Evolutionary conservation across 2,329 filamentous ascomycete species (phyloP).

Genomic region (Ustulina deusta): DNA sequence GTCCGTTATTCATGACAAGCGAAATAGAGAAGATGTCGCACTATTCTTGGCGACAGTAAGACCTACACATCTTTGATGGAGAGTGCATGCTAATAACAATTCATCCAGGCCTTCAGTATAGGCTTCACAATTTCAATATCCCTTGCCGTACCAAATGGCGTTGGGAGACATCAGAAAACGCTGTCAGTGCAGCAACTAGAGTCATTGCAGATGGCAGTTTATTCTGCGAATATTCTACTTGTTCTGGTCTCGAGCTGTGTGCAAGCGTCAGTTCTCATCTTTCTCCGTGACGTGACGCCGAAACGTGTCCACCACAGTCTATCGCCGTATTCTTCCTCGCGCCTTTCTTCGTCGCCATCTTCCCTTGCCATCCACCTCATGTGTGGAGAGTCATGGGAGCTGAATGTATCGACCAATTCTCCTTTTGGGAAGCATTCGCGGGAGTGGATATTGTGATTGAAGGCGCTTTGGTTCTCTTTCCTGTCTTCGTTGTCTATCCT

Average conservation of each 20-base stretch:
- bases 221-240: constrained; percentile 35
- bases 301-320: constrained; percentile 24
- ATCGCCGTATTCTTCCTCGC: constrained; percentile 30
- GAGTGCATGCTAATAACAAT: constrained; percentile 23
- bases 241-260: constrained; percentile 32
- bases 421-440: constrained; percentile 38
- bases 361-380: constrained; percentile 27
- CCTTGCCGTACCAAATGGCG: constrained; percentile 37
- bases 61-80: neutral
- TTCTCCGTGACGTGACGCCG: constrained; percentile 35
- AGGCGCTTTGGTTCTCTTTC: constrained; percentile 31
- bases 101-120: constrained; percentile 34
- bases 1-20: constrained; percentile 28
- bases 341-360: constrained; percentile 33
- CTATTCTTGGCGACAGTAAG: constrained; percentile 36
- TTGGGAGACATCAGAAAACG: constrained; percentile 33
- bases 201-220: constrained; percentile 33
- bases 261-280: constrained; percentile 36
- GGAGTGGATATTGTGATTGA: constrained; percentile 35
- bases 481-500: constrained; percentile 31
- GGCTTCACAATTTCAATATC: constrained; percentile 38
- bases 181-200: constrained; percentile 35
- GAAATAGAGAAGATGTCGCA: constrained; percentile 33
- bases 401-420: constrained; percentile 39
- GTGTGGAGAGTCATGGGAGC: constrained; percentile 34